A percentile compares a stretch with the other conserved stretches of the same genome.
Conservation (phyloP, 495 filamentous ascomycete genomes). For the Chaetomium tenue region DNA sequence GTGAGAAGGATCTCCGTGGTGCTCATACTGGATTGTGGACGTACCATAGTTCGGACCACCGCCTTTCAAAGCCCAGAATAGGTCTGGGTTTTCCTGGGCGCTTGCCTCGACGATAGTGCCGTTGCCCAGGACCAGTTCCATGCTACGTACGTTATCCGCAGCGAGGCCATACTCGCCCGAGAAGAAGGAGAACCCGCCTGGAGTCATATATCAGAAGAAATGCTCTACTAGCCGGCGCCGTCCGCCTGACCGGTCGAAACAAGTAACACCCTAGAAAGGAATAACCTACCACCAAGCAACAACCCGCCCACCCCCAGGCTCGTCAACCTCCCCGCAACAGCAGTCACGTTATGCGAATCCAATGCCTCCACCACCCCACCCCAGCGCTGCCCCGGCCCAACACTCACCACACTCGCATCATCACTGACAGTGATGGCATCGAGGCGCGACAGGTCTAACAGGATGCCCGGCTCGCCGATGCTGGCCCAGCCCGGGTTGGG, state of each 20-base stretch:
- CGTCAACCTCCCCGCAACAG: constrained; percentile 39
- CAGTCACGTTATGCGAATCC: constrained; percentile 27
- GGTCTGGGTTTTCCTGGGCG: constrained; percentile 38
- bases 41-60: constrained; percentile 50
- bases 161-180: constrained; percentile 7
- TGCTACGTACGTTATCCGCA: constrained; percentile 32
- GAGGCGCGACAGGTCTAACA: constrained; percentile 45
- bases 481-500: constrained; percentile 36
- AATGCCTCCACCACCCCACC: constrained; percentile 39
- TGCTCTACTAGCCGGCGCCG: neutral
- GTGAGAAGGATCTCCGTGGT: neutral
- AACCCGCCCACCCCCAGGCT: constrained; percentile 44
- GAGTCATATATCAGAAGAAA: neutral
- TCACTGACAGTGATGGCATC: constrained; percentile 37
- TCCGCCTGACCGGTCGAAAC: neutral
- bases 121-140: constrained; percentile 44
- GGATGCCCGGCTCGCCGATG: constrained; percentile 40
- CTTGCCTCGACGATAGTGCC: constrained; percentile 49
- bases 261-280: too few species aligned
- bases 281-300: constrained; percentile 34
- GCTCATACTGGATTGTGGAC: too few species aligned
- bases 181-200: constrained; percentile 17
- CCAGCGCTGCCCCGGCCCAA: constrained; percentile 46
- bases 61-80: constrained; percentile 48
- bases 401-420: constrained; percentile 31